Evolutionary conservation across 768 basidiomycete genomes (phyloP).

Genomic region (Rhodocollybia butyracea): DNA sequence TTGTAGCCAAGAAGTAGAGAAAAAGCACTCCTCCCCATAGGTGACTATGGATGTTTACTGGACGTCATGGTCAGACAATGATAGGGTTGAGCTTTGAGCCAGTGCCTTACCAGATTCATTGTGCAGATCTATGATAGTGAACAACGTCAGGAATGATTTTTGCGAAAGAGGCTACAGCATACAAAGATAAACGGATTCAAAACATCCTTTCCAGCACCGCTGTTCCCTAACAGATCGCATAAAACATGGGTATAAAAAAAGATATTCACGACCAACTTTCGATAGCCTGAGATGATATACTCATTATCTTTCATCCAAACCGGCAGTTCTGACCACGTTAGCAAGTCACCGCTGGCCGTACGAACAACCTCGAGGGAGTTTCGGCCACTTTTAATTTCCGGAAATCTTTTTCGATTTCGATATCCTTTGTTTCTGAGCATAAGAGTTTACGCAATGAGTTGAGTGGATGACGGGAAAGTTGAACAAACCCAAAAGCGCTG

Average conservation of each 20-base stretch:
- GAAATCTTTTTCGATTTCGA: not conserved
- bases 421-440: no score
- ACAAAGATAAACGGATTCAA: conserved; percentile 67
- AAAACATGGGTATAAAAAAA: not conserved
- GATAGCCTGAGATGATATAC: conserved; percentile 66
- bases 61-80: not conserved
- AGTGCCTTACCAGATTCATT: conserved; percentile 64
- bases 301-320: conserved; percentile 76
- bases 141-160: conserved; percentile 8
- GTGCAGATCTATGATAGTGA: conserved; percentile 55
- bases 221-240: conserved; percentile 43
- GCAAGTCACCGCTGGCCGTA: not conserved
- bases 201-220: conserved; percentile 59
- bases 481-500: no score
- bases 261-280: conserved; percentile 49
- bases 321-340: conserved; percentile 53
- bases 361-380: not conserved
- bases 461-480: no score
- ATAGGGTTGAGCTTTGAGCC: not conserved
- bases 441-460: no score
- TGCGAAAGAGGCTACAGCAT: conserved; percentile 28
- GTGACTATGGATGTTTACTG: conserved; percentile 88
- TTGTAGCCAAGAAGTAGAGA: conserved; percentile 48
- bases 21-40: conserved; percentile 68
- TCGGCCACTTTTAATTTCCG: not conserved